Evolutionary conservation across 768 basidiomycete species (phyloP), one percentile per base, ranked within the genome.

Genomic region (Lactarius sanguifluus): DNA sequence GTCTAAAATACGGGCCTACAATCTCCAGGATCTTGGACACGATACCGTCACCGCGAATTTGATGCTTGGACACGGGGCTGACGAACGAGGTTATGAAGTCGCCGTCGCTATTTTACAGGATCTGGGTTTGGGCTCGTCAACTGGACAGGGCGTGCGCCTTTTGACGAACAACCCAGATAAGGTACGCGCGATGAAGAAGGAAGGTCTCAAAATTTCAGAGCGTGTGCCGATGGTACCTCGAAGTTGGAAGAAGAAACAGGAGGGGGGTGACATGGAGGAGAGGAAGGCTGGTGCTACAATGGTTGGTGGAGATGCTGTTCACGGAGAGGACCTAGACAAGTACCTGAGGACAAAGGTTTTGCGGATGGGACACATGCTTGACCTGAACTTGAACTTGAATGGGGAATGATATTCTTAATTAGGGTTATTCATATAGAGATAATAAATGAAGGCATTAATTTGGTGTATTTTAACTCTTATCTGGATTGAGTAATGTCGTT

Each of bases 111-210:
- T 98, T 69, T 76, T 98, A 68, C 85, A 87, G 5, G 97, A 99
- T 76, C 80, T 98, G 1, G 90, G 89, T 8, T 78, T 98, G 16
- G 90, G 86, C 8, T 79, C 77, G 28, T 83, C 84, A 28, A 75
- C 64, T 60, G 81, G 77, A 67, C 83, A 85, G 72, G 85, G 86
- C 55, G 84, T 96, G 61, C 81, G 90, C 64, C 79, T 98, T 70
- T 78, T 99, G 77, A 99, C 97, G 65, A 99, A 99, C 78, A 99
- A 99, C 77, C 97, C 97, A 12, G 96, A 96, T 78, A 99, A 99
- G 79, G 89, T 99, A 50, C 83, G 86, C 68, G 94, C 95, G 55
- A 78, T 98, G 71, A 84, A 90, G 77, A 83, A 81, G 71, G 96
- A 98, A 76, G 92, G 94, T 3, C 81, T 99, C 61, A 78, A 76